Evolutionary conservation across 169 alveolate genomes (phyloP).

Genomic region (Plasmodium berghei): DNA sequence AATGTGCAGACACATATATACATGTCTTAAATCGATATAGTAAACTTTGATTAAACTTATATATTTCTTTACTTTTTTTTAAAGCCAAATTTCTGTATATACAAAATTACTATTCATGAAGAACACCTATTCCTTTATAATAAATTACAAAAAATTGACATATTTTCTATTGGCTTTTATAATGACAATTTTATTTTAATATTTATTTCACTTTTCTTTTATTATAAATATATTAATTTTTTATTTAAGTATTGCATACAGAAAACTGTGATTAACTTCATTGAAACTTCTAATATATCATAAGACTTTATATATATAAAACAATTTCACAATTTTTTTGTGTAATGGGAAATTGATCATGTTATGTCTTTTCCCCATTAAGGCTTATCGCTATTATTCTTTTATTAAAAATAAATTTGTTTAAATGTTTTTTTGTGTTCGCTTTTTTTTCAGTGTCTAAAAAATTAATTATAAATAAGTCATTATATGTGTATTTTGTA

Average conservation of each 20-base stretch:
- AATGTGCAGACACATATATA: not conserved
- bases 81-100: not conserved
- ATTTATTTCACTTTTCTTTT: too few species aligned
- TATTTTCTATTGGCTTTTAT: too few species aligned
- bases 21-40: not conserved
- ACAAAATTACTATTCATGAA: not conserved
- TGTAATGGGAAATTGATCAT: not conserved
- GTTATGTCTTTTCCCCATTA: not conserved
- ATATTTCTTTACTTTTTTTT: not conserved
- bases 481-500: too few species aligned
- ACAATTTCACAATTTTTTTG: not conserved
- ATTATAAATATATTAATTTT: not conserved
- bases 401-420: not conserved
- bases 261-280: not conserved
- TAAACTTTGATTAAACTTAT: constrained; percentile 15
- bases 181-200: too few species aligned
- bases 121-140: not conserved
- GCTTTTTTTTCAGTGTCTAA: too few species aligned
- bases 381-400: not conserved
- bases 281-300: not conserved
- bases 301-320: not conserved
- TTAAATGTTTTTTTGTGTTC: too few species aligned
- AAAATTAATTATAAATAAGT: too few species aligned
- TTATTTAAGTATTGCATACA: not conserved
- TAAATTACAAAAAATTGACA: not conserved